Evolutionary conservation across 768 basidiomycete species (phyloP).

Genomic region (Trametopsis cervina): DNA sequence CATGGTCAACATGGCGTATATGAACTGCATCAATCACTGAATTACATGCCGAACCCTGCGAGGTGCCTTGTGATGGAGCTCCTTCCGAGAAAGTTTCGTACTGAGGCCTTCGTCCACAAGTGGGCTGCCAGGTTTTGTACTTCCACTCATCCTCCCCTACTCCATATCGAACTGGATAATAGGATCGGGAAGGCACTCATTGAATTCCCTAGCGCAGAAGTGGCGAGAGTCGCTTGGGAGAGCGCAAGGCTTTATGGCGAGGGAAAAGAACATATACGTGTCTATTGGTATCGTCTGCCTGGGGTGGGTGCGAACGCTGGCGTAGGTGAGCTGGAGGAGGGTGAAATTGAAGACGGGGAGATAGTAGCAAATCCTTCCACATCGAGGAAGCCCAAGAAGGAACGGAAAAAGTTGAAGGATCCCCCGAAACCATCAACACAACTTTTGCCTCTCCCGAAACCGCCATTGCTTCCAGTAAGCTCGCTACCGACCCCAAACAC

Average conservation of each 20-base stretch:
- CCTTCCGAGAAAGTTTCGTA: conserved; percentile 21
- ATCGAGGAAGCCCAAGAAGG: not conserved
- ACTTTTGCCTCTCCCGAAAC: not conserved
- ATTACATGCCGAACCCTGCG: conserved; percentile 8
- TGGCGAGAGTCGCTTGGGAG: conserved; percentile 16
- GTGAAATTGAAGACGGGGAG: conserved; percentile 23
- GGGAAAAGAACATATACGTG: conserved; percentile 23
- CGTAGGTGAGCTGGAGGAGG: conserved; percentile 20
- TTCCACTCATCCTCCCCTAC: not conserved
- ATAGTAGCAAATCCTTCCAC: not conserved
- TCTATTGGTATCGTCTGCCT: conserved; percentile 18
- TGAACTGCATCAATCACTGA: not conserved
- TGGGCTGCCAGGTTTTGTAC: conserved; percentile 17
- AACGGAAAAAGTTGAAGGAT: conserved; percentile 15
- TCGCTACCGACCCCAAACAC: not conserved
- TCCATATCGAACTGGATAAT: conserved; percentile 13
- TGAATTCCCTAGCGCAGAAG: conserved; percentile 14
- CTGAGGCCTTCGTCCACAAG: conserved; percentile 12
- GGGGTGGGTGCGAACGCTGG: conserved; percentile 2
- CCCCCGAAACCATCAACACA: conserved; percentile 5
- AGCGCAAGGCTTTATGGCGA: conserved; percentile 17
- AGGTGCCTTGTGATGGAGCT: conserved; percentile 21
- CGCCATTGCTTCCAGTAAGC: not conserved
- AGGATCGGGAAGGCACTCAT: conserved; percentile 21
- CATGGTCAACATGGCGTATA: conserved; percentile 6